Evolutionary conservation across 2,329 filamentous ascomycete species (phyloP), one percentile per base, ranked within the genome.

Genomic region (Knufia fluminis): DNA sequence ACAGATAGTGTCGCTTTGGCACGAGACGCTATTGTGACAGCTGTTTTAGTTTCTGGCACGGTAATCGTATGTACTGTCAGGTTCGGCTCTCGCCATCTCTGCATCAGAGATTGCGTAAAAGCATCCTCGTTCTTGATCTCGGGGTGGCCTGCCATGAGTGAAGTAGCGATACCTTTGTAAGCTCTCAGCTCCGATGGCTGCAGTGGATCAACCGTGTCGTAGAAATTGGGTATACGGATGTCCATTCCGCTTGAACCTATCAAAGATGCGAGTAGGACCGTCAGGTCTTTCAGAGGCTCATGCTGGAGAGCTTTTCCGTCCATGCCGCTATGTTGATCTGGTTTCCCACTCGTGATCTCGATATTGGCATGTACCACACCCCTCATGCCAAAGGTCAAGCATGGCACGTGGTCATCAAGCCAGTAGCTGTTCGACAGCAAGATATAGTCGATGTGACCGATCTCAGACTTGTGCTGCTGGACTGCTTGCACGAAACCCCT

Each of bases 381-480:
- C 43, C 92, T 81, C 4, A 97, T 76, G 1, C 92, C 92, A 54
- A 98, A 98, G 0, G 92, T 98, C 50, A 98, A 71, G 64, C 92
- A 98, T 0, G 92, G 92, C 1, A 94, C 89, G 57, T 94, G 85
- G 62, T 98, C 91, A 62, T 97, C 89, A 1, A 98, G 76, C 92
- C 92, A 98, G 71, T 98, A 98, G 67, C 90, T 96, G 71, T 98
- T 98, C 19, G 92, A 91, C 32, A 98, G 73, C 26, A 98, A 71
- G 49, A 98, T 92, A 73, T 92, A 97, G 67, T 98, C 91, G 1
- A 98, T 82, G 8, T 86, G 75, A 1, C 92, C 92, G 58, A 98
- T 95, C 20, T 87, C 75, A 12, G 83, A 75, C 65, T 94, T 94
- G 67, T 92, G 81, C 54, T 80, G 77, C 57, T 77, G 79, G 14